Evolutionary conservation across 306 rosid genomes (phyloP), one percentile per base, ranked within the genome.

Genomic region (Pterocarpus santalinus): DNA sequence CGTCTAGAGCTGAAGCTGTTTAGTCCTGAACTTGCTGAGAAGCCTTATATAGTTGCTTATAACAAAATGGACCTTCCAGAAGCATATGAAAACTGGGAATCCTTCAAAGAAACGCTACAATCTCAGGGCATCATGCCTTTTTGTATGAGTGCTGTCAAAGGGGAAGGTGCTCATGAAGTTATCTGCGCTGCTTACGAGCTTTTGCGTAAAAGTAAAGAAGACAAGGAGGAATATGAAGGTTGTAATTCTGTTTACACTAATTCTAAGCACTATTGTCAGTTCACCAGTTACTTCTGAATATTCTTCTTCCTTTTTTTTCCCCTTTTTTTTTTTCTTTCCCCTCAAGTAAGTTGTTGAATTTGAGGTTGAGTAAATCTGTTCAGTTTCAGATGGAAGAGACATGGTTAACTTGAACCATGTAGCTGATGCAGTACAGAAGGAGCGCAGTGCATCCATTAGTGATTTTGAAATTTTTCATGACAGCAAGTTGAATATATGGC

Each of bases 11-110:
- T 95, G 78, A 96, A 90, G 71, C 86, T 93, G 69, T 95, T 93
- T 71, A 92, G 88, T 85, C 99, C 99, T 65, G 97, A 95, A 86
- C 84, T 93, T 73, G 89, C 98, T 79, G 97, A 91, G 83, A 95
- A 95, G 86, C 96, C 96, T 82, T 95, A 73, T 81, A 58, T 95
- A 57, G 98, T 95, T 80, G 96, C 94, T 41, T 93, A 86, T 78
- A 93, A 95, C 83, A 93, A 95, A 81, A 93, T 95, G 97, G 99
- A 95, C 84, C 97, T 93, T 86, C 98, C 94, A n/a, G 99, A 95
- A 86, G 97, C 94, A 53, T 82, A 84, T 72, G 92, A 91, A 82
- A 92, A 88, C 77, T 95, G 98, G 97, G 82, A 85, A 70, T 90
- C 88, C 47, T 95, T 93, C 89, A 90, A 87, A 88, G 88, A 88